Evolutionary conservation across 2,329 filamentous ascomycete species (phyloP), one percentile per base, ranked within the genome.

Genomic region (Aspergillus sp.): DNA sequence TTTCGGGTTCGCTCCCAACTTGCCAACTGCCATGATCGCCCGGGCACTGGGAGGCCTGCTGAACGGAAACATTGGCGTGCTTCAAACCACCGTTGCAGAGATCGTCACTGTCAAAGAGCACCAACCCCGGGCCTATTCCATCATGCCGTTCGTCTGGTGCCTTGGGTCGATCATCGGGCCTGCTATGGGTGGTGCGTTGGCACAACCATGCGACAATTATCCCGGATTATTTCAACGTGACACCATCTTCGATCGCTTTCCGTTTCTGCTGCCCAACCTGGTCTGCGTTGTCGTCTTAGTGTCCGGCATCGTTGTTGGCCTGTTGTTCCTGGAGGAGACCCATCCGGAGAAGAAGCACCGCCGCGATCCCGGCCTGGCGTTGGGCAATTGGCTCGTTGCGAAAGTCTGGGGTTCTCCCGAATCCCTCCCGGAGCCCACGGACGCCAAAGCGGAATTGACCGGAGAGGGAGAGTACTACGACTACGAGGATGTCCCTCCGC

Each of bases 111-210:
- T 91, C 62, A 96, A 97, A 78, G 90, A 94, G 76, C 92, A 98
- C 74, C 93, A 98, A 76, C 90, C 93, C 67, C 91, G 91, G 69
- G 95, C 94, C 53, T 99, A 96, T 79, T 92, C 94, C 12, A 93
- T 98, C 68, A 97, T 99, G 92, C 95, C 95, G 6, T 92, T 97
- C 74, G 91, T 98, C 25, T 99, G 95, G 95, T 97, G 93, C 74
- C 84, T 99, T 72, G 95, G 95, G 83, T 97, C 94, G 28, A 97
- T 98, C 69, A 84, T 97, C 67, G 95, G 95, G 36, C 93, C 94
- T 51, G 90, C 91, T 74, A 90, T 98, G 72, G 95, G 95, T 71
- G 95, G 95, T 69, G 87, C 91, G 60, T 84, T 99, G 54, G 94
- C 95, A 54, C 87, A 92, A 69, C 95, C 95, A 19, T 95, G 92